Conservation (phyloP, 2,329 filamentous ascomycete genomes). For the Hymenoscyphus fraxineus region DNA sequence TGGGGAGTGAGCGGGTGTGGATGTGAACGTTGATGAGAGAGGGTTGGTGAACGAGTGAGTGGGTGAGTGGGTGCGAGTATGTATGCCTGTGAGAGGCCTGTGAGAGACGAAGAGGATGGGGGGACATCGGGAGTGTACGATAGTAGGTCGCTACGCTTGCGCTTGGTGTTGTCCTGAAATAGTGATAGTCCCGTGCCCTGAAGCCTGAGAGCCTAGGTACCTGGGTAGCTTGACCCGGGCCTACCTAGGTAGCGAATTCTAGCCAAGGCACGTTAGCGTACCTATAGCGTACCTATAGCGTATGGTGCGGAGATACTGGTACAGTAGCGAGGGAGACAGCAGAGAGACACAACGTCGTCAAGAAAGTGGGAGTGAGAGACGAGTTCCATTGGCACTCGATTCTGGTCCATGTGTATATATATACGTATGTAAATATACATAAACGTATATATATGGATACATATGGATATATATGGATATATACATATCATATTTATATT, state of each 20-base stretch:
- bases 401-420: not conserved
- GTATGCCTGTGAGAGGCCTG: too few relatives aligned
- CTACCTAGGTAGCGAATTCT: not conserved
- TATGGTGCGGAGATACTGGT: not conserved
- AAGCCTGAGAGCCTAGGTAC: too few relatives aligned
- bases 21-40: not conserved
- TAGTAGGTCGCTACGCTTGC: too few relatives aligned
- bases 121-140: too few relatives aligned
- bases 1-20: not conserved
- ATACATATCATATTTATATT: too few relatives aligned
- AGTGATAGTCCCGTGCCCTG: too few relatives aligned
- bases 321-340: too few relatives aligned
- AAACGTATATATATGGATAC: too few relatives aligned
- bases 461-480: too few relatives aligned
- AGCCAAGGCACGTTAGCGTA: not conserved
- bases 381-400: not conserved
- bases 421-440: too few relatives aligned
- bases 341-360: not conserved
- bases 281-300: not conserved
- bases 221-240: not conserved
- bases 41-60: not conserved
- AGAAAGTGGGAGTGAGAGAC: not conserved
- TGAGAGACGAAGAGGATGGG: too few relatives aligned
- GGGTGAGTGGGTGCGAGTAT: too few relatives aligned
- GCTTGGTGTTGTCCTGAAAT: not conserved